Percentiles rank a stretch among this genome's conserved stretches.
phyloP scores from a whole-genome alignment of 1,284 basidiomycete genomes.

The Takashimella tepidaria region DNA sequence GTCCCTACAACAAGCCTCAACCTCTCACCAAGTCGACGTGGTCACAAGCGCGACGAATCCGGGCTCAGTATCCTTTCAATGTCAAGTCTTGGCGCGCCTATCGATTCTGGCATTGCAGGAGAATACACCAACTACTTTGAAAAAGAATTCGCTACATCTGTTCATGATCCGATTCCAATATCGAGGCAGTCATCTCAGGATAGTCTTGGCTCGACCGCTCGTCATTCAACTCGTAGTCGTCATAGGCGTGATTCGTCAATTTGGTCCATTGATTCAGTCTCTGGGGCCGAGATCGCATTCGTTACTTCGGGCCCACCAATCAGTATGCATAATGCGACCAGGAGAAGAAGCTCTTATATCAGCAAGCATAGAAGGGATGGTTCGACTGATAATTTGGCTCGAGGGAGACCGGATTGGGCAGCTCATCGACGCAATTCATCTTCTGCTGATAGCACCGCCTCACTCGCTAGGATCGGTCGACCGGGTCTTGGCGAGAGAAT shows the following conservation, averaged over 20 bases:
- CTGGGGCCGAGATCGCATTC: slow-evolving; percentile 24
- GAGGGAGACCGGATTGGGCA: slow-evolving; percentile 58
- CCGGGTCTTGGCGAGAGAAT: slow-evolving; percentile 82
- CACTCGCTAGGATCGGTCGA: slow-evolving; percentile 57
- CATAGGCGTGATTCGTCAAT: slow-evolving; percentile 52
- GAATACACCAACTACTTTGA: slow-evolving; percentile 66
- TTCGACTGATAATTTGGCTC: slow-evolving; percentile 53
- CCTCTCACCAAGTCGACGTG: background rate
- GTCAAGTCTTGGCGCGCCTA: slow-evolving; percentile 68
- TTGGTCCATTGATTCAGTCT: slow-evolving; percentile 48
- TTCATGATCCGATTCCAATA: background rate
- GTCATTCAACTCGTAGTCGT: slow-evolving; percentile 3
- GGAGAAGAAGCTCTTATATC: slow-evolving; percentile 20
- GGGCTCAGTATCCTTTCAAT: slow-evolving; percentile 71
- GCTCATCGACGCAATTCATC: slow-evolving; percentile 59
- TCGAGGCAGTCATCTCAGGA: background rate
- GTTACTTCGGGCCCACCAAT: slow-evolving; percentile 54
- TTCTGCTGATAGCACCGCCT: slow-evolving; percentile 58
- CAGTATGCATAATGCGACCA: slow-evolving; percentile 64
- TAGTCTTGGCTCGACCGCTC: background rate
- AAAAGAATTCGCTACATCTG: slow-evolving; percentile 47
- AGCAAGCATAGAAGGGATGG: slow-evolving; percentile 49
- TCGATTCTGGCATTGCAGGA: slow-evolving; percentile 60
- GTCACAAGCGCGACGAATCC: slow-evolving; percentile 54
- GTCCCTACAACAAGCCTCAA: background rate